These are phyloP conservation scores for Botryotinia calthae DNA, from an alignment of 2,329 filamentous ascomycete species.

Conservation along the genomic window DNA sequence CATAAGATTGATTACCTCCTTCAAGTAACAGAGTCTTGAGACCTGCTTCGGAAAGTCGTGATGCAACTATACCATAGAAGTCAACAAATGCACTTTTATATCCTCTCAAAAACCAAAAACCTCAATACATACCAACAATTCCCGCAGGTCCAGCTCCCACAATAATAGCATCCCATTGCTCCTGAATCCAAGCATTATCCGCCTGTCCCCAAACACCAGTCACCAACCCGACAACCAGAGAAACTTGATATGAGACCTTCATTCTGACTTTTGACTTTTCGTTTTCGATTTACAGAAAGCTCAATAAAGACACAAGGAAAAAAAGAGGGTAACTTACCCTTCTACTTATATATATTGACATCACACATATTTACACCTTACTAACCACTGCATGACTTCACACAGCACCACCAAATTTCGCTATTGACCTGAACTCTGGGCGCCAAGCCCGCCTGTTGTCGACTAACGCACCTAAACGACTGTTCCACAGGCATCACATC, in stretches of 20 bases:
- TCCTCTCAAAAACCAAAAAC: not conserved
- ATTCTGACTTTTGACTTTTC: not conserved
- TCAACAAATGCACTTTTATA: not conserved
- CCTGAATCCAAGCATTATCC: conserved; percentile 30
- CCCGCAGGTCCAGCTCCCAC: conserved; percentile 51
- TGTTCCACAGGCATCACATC: not conserved
- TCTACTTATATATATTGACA: not conserved
- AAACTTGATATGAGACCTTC: not conserved
- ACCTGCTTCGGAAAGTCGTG: conserved; percentile 50
- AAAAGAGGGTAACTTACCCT: not conserved
- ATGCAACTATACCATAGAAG: conserved; percentile 36
- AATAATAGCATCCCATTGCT: conserved; percentile 42
- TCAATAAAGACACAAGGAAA: not conserved
- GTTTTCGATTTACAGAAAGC: not conserved
- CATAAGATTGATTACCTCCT: conserved; percentile 50
- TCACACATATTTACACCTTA: not conserved
- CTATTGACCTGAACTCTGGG: not conserved
- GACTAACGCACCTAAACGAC: not conserved
- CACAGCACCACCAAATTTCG: not conserved
- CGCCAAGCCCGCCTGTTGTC: not conserved
- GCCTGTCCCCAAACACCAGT: not conserved
- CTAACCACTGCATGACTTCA: not conserved
- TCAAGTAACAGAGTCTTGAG: conserved; percentile 53
- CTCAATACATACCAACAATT: conserved; percentile 42
- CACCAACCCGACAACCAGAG: conserved; percentile 4